Conservation (phyloP, 495 filamentous ascomycete genomes). For the Bombardia bombarda region DNA sequence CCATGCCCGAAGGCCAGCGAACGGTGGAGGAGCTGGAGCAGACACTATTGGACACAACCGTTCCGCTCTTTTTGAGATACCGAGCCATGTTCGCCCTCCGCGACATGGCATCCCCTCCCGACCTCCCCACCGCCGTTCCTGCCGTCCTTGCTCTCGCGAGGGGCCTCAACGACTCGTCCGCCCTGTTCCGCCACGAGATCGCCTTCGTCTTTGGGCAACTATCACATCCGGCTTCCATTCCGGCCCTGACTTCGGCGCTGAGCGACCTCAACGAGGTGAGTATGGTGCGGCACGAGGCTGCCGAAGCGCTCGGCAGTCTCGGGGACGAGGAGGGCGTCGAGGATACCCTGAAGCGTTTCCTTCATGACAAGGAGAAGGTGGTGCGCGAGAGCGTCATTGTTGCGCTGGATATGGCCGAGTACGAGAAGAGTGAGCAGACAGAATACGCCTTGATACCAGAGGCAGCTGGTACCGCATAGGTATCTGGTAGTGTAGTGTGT, state of each 20-base stretch:
- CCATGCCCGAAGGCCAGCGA: slow-evolving; percentile 57
- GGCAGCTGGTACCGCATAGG: slow-evolving; percentile 24
- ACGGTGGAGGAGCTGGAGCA: slow-evolving; percentile 70
- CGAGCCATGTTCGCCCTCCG: slow-evolving; percentile 96
- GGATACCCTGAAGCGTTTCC: slow-evolving; percentile 69
- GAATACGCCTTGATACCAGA: slow-evolving; percentile 89
- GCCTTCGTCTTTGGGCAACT: slow-evolving; percentile 98
- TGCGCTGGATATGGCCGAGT: slow-evolving; percentile 96
- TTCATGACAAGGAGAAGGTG: slow-evolving; percentile 84
- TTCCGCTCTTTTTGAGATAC: slow-evolving; percentile 86
- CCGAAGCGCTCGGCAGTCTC: slow-evolving; percentile 92
- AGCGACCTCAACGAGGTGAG: slow-evolving; percentile 73
- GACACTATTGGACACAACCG: slow-evolving; percentile 65
- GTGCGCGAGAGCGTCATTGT: slow-evolving; percentile 93
- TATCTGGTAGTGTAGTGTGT: slow-evolving; percentile 9
- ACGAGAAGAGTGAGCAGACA: slow-evolving; percentile 77
- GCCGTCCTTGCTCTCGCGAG: slow-evolving; percentile 80
- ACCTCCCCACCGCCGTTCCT: slow-evolving; percentile 75
- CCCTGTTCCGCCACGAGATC: slow-evolving; percentile 96
- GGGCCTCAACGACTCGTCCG: slow-evolving; percentile 78
- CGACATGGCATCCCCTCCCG: slow-evolving; percentile 85
- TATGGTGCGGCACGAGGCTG: slow-evolving; percentile 97
- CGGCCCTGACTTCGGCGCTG: slow-evolving; percentile 70
- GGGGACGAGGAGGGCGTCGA: slow-evolving; percentile 92
- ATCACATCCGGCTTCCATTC: slow-evolving; percentile 91